phyloP scores from a whole-genome alignment of 129 eudicot species.

The Arctium minus region DNA sequence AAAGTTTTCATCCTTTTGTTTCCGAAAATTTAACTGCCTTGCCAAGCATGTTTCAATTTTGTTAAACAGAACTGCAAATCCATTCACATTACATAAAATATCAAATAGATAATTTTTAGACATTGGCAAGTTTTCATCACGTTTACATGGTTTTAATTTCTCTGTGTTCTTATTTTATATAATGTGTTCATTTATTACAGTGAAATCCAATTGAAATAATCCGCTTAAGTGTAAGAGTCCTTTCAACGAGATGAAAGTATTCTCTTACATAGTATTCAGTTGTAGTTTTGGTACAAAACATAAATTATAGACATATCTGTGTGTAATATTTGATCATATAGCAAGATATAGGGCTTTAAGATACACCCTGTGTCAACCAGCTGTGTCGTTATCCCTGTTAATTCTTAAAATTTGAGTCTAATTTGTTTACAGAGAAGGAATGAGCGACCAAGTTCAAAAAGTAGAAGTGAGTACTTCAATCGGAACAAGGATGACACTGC shows the following conservation, averaged over 20 bases:
- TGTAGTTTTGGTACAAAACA: not conserved
- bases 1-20: no score
- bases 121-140: not conserved
- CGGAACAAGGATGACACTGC: constrained; percentile 39
- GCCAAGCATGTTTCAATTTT: not conserved
- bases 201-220: not conserved
- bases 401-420: not conserved
- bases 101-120: not conserved
- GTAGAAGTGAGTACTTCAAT: constrained; percentile 45
- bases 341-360: not conserved
- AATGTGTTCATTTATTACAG: no score
- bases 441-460: constrained; percentile 44
- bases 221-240: not conserved
- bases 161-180: not conserved
- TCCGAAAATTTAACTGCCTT: not conserved
- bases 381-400: no score
- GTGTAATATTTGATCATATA: not conserved
- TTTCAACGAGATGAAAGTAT: not conserved
- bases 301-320: not conserved
- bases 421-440: constrained; percentile 43
- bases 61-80: not conserved
- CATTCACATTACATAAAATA: not conserved
- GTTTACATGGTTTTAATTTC: not conserved
- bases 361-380: no score
- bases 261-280: not conserved